Conservation (phyloP, 768 basidiomycete species). For the Rhizopogon vulgaris region DNA sequence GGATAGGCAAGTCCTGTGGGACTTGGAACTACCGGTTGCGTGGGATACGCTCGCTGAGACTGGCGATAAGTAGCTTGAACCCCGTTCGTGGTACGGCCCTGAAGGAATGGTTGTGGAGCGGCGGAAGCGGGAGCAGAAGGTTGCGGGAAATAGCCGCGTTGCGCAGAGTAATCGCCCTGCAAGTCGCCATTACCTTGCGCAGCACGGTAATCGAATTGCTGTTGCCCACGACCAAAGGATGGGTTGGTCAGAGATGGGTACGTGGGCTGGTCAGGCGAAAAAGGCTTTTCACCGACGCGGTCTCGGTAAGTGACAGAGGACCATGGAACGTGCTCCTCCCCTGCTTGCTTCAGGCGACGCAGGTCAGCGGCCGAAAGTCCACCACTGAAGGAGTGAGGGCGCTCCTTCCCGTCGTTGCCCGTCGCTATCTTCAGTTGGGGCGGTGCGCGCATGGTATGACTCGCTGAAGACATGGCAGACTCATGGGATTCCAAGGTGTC, state of each 20-base stretch:
- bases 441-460: constrained; percentile 51
- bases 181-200: constrained; percentile 26
- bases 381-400: constrained; percentile 79
- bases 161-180: constrained; percentile 50
- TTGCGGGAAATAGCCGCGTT: constrained; percentile 47
- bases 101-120: constrained; percentile 40
- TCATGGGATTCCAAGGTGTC: constrained; percentile 64
- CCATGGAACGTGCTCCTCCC: constrained; percentile 43
- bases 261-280: constrained; percentile 36
- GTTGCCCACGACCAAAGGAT: constrained; percentile 44
- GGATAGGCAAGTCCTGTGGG: constrained; percentile 49
- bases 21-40: constrained; percentile 48
- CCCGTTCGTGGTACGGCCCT: constrained; percentile 46
- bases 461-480: constrained; percentile 43
- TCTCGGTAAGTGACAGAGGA: constrained; percentile 46
- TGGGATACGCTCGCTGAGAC: constrained; percentile 50
- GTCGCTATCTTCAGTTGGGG: constrained; percentile 48
- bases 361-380: constrained; percentile 70
- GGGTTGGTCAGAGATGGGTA: constrained; percentile 67
- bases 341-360: constrained; percentile 67
- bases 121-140: constrained; percentile 35
- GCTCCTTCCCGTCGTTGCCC: constrained; percentile 58
- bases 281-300: constrained; percentile 35
- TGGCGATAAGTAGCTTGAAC: constrained; percentile 54
- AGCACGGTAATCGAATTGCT: constrained; percentile 46